Evolutionary conservation across 345 rosid genomes (phyloP).

Genomic region (Iberis pinnata): DNA sequence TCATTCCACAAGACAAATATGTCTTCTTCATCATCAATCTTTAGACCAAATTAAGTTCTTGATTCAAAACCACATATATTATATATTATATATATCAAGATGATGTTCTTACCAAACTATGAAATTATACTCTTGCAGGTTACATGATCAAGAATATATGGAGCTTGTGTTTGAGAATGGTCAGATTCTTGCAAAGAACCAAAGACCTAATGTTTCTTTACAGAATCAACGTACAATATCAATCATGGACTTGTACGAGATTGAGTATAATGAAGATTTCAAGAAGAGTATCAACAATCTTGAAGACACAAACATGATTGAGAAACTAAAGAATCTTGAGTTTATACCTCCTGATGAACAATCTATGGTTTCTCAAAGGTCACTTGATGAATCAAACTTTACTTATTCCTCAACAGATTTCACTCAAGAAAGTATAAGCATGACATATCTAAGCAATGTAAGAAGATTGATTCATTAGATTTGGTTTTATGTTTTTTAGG

Average conservation of each 20-base stretch:
- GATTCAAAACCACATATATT: neutral
- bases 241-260: conserved; percentile 27
- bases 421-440: conserved; percentile 15
- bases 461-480: neutral
- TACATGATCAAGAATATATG: conserved; percentile 23
- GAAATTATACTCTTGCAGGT: conserved; percentile 25
- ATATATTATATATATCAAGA: neutral
- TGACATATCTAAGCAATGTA: conserved; percentile 23
- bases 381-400: neutral
- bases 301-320: conserved; percentile 13
- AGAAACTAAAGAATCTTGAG: conserved; percentile 6
- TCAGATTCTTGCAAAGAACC: conserved; percentile 24
- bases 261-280: conserved; percentile 28
- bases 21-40: conserved; percentile 22
- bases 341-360: conserved; percentile 31
- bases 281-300: conserved; percentile 16
- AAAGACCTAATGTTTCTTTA: conserved; percentile 11
- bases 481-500: conserved; percentile 7
- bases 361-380: conserved; percentile 18
- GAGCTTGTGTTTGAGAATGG: conserved; percentile 34
- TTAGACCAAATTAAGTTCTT: conserved; percentile 27
- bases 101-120: conserved; percentile 25
- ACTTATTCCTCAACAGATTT: conserved; percentile 8
- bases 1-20: conserved; percentile 19
- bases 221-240: conserved; percentile 24